Conservation (phyloP, 164 flowering plant genomes). For the Akebia trifoliata region DNA sequence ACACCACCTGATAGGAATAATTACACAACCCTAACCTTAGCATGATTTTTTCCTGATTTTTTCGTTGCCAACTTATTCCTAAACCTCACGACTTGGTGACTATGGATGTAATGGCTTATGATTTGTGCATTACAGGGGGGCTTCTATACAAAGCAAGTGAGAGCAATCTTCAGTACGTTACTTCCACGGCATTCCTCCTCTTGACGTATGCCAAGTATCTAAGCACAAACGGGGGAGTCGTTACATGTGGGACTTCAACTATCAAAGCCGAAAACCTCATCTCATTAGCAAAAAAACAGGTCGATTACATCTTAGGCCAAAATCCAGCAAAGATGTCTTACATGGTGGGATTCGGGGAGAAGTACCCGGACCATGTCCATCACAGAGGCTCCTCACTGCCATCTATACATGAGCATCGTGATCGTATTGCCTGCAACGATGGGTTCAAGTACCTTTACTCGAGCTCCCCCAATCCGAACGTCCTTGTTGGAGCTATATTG, state of each 20-base stretch:
- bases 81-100: too few species aligned
- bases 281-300: conserved; percentile 69
- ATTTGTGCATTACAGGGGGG: conserved; percentile 50
- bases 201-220: conserved; percentile 78
- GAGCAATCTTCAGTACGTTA: conserved; percentile 91
- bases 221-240: conserved; percentile 27
- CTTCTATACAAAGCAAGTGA: conserved; percentile 69
- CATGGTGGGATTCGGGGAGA: conserved; percentile 89
- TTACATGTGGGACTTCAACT: conserved; percentile 45
- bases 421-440: conserved; percentile 46
- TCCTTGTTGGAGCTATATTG: conserved; percentile 74
- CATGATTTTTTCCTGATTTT: too few species aligned
- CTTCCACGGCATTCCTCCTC: conserved; percentile 67
- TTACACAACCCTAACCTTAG: too few species aligned
- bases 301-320: conserved; percentile 86
- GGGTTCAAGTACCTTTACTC: conserved; percentile 68
- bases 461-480: conserved; percentile 66
- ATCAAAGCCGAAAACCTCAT: conserved; percentile 47
- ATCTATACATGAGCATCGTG: conserved; percentile 56
- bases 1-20: too few species aligned
- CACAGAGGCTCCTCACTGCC: conserved; percentile 91
- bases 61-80: too few species aligned
- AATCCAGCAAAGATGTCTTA: conserved; percentile 78
- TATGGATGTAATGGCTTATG: neutral
- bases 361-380: conserved; percentile 68